phyloP scores from a whole-genome alignment of 2,329 filamentous ascomycete genomes.

The Sclerotinia trifoliorum region DNA sequence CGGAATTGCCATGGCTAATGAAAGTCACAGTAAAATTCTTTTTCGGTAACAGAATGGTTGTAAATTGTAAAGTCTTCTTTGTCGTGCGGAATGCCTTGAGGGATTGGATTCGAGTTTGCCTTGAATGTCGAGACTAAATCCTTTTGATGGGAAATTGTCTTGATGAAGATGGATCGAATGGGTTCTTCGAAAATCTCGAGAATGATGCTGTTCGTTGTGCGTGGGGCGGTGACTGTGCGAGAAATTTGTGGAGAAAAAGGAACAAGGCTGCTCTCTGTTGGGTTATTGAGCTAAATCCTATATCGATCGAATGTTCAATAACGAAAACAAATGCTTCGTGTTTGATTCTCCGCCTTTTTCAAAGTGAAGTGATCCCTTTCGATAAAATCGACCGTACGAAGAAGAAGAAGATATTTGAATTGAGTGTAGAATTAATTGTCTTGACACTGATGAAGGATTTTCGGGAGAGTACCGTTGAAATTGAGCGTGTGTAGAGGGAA shows the following conservation, averaged over 20 bases:
- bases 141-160: slow-evolving; percentile 13
- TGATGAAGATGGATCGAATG: slow-evolving; percentile 18
- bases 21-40: slow-evolving; percentile 63
- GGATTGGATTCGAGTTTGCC: slow-evolving; percentile 24
- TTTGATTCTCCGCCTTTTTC: background rate
- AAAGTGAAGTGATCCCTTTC: background rate
- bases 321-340: background rate
- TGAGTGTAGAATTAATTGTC: slow-evolving; percentile 25
- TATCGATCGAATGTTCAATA: background rate
- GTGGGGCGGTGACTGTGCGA: slow-evolving; percentile 18
- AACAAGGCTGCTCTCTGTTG: background rate
- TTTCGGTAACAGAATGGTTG: slow-evolving; percentile 33
- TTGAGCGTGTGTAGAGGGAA: slow-evolving; percentile 25
- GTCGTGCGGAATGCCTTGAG: slow-evolving; percentile 22
- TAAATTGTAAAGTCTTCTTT: slow-evolving; percentile 28
- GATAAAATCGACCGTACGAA: slow-evolving; percentile 15
- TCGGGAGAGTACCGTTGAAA: slow-evolving; percentile 28
- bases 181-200: slow-evolving; percentile 15
- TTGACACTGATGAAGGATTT: slow-evolving; percentile 28
- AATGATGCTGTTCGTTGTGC: slow-evolving; percentile 16
- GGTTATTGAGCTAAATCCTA: background rate
- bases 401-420: slow-evolving; percentile 23
- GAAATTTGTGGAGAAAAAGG: slow-evolving; percentile 18
- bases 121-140: slow-evolving; percentile 17
- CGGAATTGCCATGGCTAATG: slow-evolving; percentile 87